Evolutionary conservation across 345 rosid species (phyloP).

Genomic region (Cochlearia excelsa): DNA sequence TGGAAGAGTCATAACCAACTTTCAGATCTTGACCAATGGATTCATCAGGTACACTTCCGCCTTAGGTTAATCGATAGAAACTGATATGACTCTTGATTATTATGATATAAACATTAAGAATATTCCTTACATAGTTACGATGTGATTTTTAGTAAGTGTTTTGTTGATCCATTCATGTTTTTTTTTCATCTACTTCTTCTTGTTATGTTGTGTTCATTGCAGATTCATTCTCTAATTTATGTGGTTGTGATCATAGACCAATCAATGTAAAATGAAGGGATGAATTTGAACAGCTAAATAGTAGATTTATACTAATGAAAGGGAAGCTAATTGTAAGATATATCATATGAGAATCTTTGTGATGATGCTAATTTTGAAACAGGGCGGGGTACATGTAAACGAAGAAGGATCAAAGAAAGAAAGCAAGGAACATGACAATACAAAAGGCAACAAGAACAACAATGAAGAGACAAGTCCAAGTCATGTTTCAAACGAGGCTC

Average conservation of each 20-base stretch:
- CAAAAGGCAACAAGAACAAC: slow-evolving; percentile 9
- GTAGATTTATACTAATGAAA: no score
- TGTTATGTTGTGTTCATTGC: not conserved
- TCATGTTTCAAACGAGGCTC: slow-evolving; percentile 25
- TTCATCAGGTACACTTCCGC: no score
- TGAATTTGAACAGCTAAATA: not conserved
- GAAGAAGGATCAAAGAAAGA: not conserved
- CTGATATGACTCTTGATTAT: no score
- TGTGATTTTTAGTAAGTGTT: no score
- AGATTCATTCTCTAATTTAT: slow-evolving; percentile 5
- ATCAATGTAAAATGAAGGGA: slow-evolving; percentile 11
- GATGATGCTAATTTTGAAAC: not conserved
- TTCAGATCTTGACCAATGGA: no score
- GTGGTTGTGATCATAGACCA: slow-evolving; percentile 1
- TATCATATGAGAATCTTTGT: not conserved
- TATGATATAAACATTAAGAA: no score
- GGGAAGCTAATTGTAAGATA: no score
- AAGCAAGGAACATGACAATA: not conserved
- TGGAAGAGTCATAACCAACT: no score
- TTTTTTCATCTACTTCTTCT: no score
- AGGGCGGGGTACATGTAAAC: slow-evolving; percentile 3
- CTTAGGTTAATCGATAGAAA: no score
- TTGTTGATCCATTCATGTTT: no score
- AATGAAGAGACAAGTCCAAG: not conserved
- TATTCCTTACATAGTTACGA: no score